A percentile compares a stretch with the other conserved stretches of the same genome.
These are phyloP conservation scores for Hydrangea macrophylla DNA, from an alignment of 148 eudicot species.

Conservation along the genomic window DNA sequence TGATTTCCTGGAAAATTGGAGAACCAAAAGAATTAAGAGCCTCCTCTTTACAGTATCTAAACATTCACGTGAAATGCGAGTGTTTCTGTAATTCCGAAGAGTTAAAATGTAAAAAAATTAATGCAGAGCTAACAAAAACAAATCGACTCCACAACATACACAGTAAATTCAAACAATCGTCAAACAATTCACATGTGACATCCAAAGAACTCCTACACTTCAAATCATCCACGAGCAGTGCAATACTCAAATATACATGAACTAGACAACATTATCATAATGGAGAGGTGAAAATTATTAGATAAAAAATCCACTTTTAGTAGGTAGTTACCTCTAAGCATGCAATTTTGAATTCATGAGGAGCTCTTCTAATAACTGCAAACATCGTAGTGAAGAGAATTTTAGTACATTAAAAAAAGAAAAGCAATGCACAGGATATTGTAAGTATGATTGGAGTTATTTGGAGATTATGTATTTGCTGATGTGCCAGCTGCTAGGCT, in stretches of 20 bases:
- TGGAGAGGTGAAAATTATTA: not conserved
- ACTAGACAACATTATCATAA: not conserved
- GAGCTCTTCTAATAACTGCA: conserved; percentile 97
- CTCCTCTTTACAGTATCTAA: not conserved
- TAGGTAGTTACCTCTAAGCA: conserved; percentile 80
- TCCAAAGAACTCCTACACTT: not conserved
- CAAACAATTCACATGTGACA: not conserved
- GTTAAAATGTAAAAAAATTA: not conserved
- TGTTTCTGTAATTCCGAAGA: too few species aligned
- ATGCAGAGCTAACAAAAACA: not conserved
- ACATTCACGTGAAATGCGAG: not conserved
- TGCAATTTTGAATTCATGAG: conserved; percentile 94
- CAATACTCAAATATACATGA: too few species aligned
- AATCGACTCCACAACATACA: too few species aligned
- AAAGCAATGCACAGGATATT: not conserved
- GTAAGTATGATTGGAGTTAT: too few species aligned
- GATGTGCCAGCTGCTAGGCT: too few species aligned
- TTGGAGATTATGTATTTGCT: too few species aligned
- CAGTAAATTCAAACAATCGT: not conserved
- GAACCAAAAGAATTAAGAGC: not conserved
- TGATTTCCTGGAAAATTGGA: conserved; percentile 60
- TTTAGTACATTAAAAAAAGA: not conserved
- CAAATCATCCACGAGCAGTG: not conserved
- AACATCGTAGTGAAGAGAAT: not conserved
- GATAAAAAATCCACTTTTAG: not conserved